A percentile compares a stretch with the other conserved stretches of the same genome.
Evolutionary conservation across 805 yeast species (phyloP).

Genomic region (Candida manassasensis): DNA sequence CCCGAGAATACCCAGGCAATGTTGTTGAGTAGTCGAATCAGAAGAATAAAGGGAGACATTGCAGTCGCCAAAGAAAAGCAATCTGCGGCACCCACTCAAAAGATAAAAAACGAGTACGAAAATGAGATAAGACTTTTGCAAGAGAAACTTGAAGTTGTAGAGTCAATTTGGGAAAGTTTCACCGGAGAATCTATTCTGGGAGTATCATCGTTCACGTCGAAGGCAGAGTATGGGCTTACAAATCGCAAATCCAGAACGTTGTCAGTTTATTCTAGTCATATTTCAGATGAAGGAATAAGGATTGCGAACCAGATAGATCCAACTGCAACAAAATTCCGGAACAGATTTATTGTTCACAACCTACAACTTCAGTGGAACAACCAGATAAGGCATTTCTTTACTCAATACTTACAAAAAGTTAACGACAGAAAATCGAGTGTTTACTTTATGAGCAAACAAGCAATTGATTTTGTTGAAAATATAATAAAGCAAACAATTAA

Average conservation of each 20-base stretch:
- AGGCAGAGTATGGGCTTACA: conserved; percentile 5
- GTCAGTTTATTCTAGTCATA: conserved; percentile 29
- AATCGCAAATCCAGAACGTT: conserved; percentile 14
- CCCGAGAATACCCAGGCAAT: conserved; percentile 53
- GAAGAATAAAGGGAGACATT: conserved; percentile 23
- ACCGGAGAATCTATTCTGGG: conserved; percentile 10
- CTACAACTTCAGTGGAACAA: conserved; percentile 79
- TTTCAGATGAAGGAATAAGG: conserved; percentile 20
- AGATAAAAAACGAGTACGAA: conserved; percentile 7
- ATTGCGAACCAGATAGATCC: conserved; percentile 18
- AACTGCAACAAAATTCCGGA: conserved; percentile 43
- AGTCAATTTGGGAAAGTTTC: conserved; percentile 19
- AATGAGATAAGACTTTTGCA: conserved; percentile 8
- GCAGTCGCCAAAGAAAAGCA: conserved; percentile 19
- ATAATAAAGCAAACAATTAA: conserved; percentile 21
- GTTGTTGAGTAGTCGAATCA: conserved; percentile 29
- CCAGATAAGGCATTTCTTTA: conserved; percentile 55
- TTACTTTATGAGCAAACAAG: conserved; percentile 45
- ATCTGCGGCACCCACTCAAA: conserved; percentile 14
- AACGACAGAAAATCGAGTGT: conserved; percentile 39
- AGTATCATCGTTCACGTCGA: background rate
- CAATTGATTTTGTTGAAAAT: conserved; percentile 46
- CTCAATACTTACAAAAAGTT: conserved; percentile 48
- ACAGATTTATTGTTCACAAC: conserved; percentile 69
- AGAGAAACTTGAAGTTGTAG: conserved; percentile 23